Conservation (phyloP, 257 asterid species). For the Nicotiana tomentosiformis region DNA sequence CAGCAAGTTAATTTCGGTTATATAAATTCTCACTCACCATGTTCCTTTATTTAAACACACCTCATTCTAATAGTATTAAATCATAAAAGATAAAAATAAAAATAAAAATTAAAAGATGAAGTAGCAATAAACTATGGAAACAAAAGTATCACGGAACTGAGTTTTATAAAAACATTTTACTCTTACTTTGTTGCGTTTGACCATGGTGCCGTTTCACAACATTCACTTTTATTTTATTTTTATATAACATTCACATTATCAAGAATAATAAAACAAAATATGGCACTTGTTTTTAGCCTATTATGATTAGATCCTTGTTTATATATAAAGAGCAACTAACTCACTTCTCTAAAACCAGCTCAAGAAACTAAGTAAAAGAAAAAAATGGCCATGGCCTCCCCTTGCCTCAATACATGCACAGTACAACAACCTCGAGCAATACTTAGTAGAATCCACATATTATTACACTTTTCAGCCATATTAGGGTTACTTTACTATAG, state of each 20-base stretch:
- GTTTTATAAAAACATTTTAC: background rate
- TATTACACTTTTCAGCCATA: conserved; percentile 44
- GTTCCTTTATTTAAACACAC: too few relatives aligned
- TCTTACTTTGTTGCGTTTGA: background rate
- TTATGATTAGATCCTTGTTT: background rate
- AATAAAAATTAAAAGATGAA: too few relatives aligned
- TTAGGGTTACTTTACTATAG: conserved; percentile 55
- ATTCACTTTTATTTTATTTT: too few relatives aligned
- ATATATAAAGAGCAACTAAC: background rate
- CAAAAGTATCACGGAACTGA: background rate
- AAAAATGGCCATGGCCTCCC: background rate
- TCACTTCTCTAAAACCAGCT: background rate
- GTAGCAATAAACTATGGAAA: too few relatives aligned
- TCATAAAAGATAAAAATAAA: too few relatives aligned
- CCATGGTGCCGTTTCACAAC: background rate
- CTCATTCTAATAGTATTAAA: too few relatives aligned
- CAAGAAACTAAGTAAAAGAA: background rate
- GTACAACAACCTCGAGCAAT: conserved; percentile 54
- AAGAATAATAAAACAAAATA: background rate
- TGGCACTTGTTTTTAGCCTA: background rate
- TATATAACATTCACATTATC: background rate
- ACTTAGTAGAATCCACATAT: conserved; percentile 51
- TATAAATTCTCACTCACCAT: too few relatives aligned
- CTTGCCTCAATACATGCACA: conserved; percentile 51
- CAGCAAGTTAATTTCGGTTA: fast-evolving